Base-by-base conservation (phyloP, 192 early-diverging fungal genomes). In the Coemansia sp. region DNA sequence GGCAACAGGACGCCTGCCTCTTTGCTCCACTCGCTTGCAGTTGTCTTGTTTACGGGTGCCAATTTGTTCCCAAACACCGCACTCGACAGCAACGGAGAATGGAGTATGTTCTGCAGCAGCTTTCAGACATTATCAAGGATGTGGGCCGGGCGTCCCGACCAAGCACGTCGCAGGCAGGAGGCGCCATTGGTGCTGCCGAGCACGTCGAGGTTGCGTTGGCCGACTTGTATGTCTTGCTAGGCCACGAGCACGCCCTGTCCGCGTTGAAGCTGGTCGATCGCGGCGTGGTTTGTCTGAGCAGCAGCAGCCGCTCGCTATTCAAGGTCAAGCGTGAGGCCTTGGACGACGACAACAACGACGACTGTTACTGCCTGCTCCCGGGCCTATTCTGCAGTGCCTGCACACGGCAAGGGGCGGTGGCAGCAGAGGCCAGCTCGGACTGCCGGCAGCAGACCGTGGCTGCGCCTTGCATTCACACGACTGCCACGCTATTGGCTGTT, bases 331-430 rank as follows among this genome's bases (percentile, higher is more conserved):
- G 15, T 9, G 53, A 45, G 17, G 25, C 31, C 26, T 25, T 59
- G 36, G 17, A 35, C 18, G 23, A 25, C 47, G 41, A 40, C 45
- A 54, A 36, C 15, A 29, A 59, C 8, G 56, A 56, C 43, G 33
- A 40, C 6, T 69, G 65, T 58, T 77, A 51, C 35, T 77, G 73
- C 54, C 15, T 77, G 55, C 73, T 77, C 15, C 73, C 73, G 3
- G 73, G 73, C 27, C 43, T 55, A 27, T 68, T 58, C 50, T 77
- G 73, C 47, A 69, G 46, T 32, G 31, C 35, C 11, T 77, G 73
- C 47, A 43, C 60, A 5, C 26, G 26, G 1, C 27, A 47, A 14
- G 27, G n/a, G n/a, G n/a, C n/a, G n/a, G n/a, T n/a, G n/a, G 26
- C 51, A 9, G 22, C 5, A 9, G 21, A 18, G 5, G 30, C 47